A percentile compares a stretch with the other conserved stretches of the same genome.
These are phyloP conservation scores for Cenchrus purpureus DNA, from an alignment of 176 grass and related monocot species.

Conservation along the genomic window DNA sequence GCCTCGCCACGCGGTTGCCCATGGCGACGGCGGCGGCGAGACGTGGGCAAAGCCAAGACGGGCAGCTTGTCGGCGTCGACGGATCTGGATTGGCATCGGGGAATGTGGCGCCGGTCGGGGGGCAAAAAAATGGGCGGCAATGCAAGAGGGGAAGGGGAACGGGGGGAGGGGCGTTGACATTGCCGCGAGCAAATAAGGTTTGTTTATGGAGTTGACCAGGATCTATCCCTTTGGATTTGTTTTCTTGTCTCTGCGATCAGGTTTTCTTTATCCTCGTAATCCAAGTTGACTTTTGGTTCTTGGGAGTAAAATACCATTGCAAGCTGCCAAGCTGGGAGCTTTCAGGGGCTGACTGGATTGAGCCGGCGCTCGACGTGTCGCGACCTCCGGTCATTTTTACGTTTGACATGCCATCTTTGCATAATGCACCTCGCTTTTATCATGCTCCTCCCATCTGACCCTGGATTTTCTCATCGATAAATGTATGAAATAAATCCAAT, in stretches of 20 bases:
- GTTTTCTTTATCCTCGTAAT: neutral
- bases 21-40: neutral
- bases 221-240: slow-evolving; percentile 29
- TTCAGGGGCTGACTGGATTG: slow-evolving; percentile 13
- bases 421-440: neutral
- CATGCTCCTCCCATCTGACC: no score
- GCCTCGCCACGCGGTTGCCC: slow-evolving; percentile 51
- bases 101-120: slow-evolving; percentile 2
- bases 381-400: neutral
- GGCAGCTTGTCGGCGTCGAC: slow-evolving; percentile 8
- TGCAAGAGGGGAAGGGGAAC: neutral
- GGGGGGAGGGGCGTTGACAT: slow-evolving; percentile 46
- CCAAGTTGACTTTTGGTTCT: slow-evolving; percentile 50
- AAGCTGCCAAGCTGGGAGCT: neutral
- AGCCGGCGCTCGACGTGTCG: slow-evolving; percentile 5
- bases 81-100: slow-evolving; percentile 51
- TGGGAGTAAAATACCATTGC: neutral
- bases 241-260: neutral
- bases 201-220: slow-evolving; percentile 62
- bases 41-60: no score
- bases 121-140: slow-evolving; percentile 30
- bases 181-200: neutral
- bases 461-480: no score
- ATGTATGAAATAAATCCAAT: no score
- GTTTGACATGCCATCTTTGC: neutral